phyloP scores from a whole-genome alignment of 2,329 filamentous ascomycete genomes.

The Fusarium nisikadoi region DNA sequence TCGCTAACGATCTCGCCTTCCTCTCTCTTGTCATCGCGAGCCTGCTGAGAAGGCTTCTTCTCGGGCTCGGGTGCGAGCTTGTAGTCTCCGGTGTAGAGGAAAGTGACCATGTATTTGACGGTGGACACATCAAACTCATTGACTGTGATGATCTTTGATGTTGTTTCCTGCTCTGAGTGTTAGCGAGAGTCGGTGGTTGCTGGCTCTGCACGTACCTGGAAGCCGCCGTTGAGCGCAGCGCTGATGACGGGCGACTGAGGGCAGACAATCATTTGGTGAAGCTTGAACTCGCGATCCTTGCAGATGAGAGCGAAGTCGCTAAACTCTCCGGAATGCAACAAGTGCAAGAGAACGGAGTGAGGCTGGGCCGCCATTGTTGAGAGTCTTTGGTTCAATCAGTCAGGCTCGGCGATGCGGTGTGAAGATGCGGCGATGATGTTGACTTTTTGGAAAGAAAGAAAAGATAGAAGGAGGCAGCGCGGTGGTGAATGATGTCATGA shows the following conservation, averaged over 20 bases:
- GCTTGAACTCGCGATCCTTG: not conserved
- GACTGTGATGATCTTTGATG: not conserved
- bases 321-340: not conserved
- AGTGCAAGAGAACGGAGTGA: not conserved
- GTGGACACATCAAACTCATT: not conserved
- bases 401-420: rapidly evolving
- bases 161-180: not conserved
- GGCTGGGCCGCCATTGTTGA: rapidly evolving
- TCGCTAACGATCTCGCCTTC: not conserved
- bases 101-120: not conserved
- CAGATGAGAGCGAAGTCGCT: slow-evolving; percentile 1
- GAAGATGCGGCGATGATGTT: not conserved
- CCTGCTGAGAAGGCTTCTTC: rapidly evolving
- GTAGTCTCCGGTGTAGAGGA: not conserved
- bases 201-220: not conserved
- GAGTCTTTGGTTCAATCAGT: rapidly evolving
- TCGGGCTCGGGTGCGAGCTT: not conserved
- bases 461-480: too few relatives aligned
- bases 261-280: slow-evolving; percentile 3
- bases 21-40: rapidly evolving
- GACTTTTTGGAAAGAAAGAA: not conserved
- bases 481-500: not conserved
- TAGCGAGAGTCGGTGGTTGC: rapidly evolving
- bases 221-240: not conserved
- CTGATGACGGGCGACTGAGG: not conserved